Evolutionary conservation across 2,329 filamentous ascomycete genomes (phyloP), one percentile per base, ranked within the genome.

Genomic region (Claviceps spartinae): DNA sequence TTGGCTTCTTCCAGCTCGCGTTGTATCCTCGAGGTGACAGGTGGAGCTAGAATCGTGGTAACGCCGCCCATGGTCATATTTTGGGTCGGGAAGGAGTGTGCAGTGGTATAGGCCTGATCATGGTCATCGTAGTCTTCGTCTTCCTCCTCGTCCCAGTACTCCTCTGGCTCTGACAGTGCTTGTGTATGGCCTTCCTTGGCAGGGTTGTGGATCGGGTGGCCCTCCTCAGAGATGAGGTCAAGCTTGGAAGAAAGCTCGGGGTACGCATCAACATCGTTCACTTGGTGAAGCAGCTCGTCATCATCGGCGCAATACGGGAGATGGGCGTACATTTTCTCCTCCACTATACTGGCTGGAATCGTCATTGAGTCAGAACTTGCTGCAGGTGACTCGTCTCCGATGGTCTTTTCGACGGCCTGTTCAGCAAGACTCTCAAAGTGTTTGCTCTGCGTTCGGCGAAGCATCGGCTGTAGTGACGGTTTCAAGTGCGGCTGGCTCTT

Each of bases 91-190:
- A 82, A 81, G 11, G 87, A 89, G 59, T 85, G 82, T 41, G 86
- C 82, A 2, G 88, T 93, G 24, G 82, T 83, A 53, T 86, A 87
- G 22, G 86, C 90, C 54, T 85, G 85, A 30, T 70, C 66, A 43
- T 70, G 67, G 59, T 80, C 77, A 45, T 81, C 77, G 56, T 77
- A 78, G 42, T 72, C 73, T 56, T 89, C 87, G 13, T 86, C 85
- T 26, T 91, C 84, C 16, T 86, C 84, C 18, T 89, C 86, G 16
- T 87, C 83, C 83, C 83, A 88, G 60, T 83, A 86, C 63, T 89
- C 85, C 59, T 88, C 84, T 0, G 75, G 60, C 47, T 71, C 68
- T 2, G 65, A 69, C 42, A 69, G 62, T 22, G 62, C 58, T 40
- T 61, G 59, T 7, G 60, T 54, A 6, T 55, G 55, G 7, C 36